These are phyloP conservation scores for Cicer cuneatum DNA, from an alignment of 306 rosid genomes.

Conservation along the genomic window DNA sequence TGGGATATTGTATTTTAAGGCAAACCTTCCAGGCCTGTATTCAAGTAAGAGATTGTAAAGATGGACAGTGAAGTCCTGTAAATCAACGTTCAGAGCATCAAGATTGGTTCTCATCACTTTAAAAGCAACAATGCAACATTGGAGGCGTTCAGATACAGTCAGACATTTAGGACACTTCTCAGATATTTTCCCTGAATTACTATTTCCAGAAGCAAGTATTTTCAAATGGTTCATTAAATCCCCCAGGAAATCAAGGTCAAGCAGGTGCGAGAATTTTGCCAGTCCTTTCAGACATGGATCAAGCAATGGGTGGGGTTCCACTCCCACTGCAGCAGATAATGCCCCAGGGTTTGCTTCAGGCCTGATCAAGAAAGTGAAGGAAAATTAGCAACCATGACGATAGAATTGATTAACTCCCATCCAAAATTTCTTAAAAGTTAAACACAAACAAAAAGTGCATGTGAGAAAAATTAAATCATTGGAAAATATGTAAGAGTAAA, in stretches of 20 bases:
- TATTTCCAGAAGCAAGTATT: constrained; percentile 72
- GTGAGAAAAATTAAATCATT: constrained; percentile 12
- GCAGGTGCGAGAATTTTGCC: constrained; percentile 84
- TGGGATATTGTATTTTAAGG: constrained; percentile 11
- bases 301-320: constrained; percentile 73
- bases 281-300: constrained; percentile 90
- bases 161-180: constrained; percentile 58
- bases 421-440: background rate
- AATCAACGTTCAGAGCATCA: constrained; percentile 92
- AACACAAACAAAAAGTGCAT: constrained; percentile 14
- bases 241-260: constrained; percentile 91
- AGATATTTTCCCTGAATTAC: constrained; percentile 47
- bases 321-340: constrained; percentile 50
- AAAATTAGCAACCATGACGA: constrained; percentile 43
- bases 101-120: constrained; percentile 95
- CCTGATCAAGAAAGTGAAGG: constrained; percentile 53
- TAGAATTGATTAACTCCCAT: constrained; percentile 32
- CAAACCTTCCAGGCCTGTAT: constrained; percentile 96
- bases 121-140: constrained; percentile 93
- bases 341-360: constrained; percentile 56
- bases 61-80: constrained; percentile 86
- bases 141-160: constrained; percentile 87
- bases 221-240: constrained; percentile 82
- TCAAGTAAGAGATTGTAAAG: constrained; percentile 89
- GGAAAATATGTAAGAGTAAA: constrained; percentile 8